Conservation (phyloP, 306 rosid genomes). For the Vicia sativa region DNA sequence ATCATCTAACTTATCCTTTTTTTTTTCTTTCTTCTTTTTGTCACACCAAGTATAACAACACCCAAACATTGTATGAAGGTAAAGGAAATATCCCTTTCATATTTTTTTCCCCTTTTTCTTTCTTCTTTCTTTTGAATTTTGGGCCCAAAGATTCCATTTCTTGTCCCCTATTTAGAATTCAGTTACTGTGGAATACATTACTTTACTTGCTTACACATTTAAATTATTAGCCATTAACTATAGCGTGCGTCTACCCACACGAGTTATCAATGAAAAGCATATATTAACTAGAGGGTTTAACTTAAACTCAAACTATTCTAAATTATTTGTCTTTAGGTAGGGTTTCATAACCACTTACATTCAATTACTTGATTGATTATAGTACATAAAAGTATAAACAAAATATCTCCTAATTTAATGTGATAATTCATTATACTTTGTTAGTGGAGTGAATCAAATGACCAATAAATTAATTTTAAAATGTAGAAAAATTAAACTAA, state of each 20-base stretch:
- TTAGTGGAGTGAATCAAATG: too few species aligned
- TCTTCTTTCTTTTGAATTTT: slow-evolving; percentile 14
- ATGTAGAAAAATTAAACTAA: too few species aligned
- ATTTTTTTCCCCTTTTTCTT: not conserved
- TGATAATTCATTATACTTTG: too few species aligned
- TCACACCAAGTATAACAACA: slow-evolving; percentile 33
- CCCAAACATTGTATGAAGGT: not conserved
- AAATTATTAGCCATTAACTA: slow-evolving; percentile 3
- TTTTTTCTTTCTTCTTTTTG: slow-evolving; percentile 22
- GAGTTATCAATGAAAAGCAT: not conserved
- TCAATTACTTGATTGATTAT: too few species aligned
- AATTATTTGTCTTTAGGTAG: too few species aligned
- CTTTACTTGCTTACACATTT: slow-evolving; percentile 4
- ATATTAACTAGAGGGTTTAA: too few species aligned
- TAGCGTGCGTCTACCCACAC: not conserved
- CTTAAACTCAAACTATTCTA: too few species aligned
- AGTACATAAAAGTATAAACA: too few species aligned
- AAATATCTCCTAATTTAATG: too few species aligned
- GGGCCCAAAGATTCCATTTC: slow-evolving; percentile 35
- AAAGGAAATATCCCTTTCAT: slow-evolving; percentile 40
- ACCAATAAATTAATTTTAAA: too few species aligned
- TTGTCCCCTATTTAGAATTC: slow-evolving; percentile 29
- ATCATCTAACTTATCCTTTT: slow-evolving; percentile 3
- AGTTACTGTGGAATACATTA: not conserved
- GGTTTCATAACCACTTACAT: too few species aligned